Base-by-base conservation (phyloP, 345 rosid species). In the Citrus hindsii region DNA sequence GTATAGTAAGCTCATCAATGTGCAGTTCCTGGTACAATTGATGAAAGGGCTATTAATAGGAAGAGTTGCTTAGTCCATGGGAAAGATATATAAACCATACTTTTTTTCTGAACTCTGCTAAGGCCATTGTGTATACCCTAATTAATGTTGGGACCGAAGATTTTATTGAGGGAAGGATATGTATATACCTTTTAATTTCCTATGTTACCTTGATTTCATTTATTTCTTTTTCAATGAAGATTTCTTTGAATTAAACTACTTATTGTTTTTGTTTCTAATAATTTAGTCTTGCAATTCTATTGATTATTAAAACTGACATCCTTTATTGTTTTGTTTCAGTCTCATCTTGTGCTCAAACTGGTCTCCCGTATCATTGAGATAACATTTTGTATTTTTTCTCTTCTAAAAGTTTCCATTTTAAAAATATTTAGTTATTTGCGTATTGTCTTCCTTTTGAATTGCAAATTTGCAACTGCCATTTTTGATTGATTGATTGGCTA, bases 291-390 rank as follows among this genome's bases (percentile, higher is more conserved):
- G 27, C 22, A 4, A 48, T 28, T 69, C n/a, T 16, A 51, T 19
- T 55, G 46, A 68, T 35, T 14, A 30, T 9, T 82, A 75, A 56
- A 56, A 61, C 21, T 73, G 25, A 25, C 69, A 19, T 75, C 46
- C 64, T 77, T 32, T 73, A 51, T 81, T 62, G 73, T 88, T 70
- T 76, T 38, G 51, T 82, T 85, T 78, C 92, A 93, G 98, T 95
- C 98, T 69, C 99, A 96, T 90, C 97, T 96, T 82, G 93, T 96
- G 81, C 95, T 96, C 61, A 30, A 97, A 77, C 79, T 92, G 83
- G 92, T 96, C 78, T 93, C 98, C 70, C 98, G 90, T 80, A 92
- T 96, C 77, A 96, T 96, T 67, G 90, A 96, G 92, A 97, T 92
- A 83, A 88, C 59, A 67, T 67, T 58, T 51, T 32, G 3, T 40